Conservation (phyloP, 768 basidiomycete genomes). For the Omphalotus guepiniiformis region DNA sequence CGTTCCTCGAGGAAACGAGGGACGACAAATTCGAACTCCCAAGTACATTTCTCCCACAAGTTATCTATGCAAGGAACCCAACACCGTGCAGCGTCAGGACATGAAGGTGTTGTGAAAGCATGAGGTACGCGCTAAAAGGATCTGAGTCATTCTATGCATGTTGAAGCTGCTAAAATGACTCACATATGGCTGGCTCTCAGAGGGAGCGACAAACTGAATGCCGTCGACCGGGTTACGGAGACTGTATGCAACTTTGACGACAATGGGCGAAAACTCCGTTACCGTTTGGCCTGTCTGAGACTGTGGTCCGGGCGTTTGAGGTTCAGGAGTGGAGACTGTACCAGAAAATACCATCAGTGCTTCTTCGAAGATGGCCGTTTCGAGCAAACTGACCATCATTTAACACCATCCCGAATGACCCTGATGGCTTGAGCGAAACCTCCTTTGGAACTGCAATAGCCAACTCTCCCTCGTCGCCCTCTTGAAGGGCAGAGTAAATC, state of each 20-base stretch:
- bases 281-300: constrained; percentile 28
- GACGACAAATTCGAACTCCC: constrained; percentile 97
- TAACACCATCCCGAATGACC: constrained; percentile 39
- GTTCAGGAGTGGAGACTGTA: constrained; percentile 77
- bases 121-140: constrained; percentile 79
- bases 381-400: constrained; percentile 50
- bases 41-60: constrained; percentile 94
- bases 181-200: constrained; percentile 81
- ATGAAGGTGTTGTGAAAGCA: constrained; percentile 83
- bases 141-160: constrained; percentile 13
- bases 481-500: constrained; percentile 85
- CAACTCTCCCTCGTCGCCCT: constrained; percentile 91
- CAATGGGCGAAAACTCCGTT: constrained; percentile 72
- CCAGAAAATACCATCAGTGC: not conserved
- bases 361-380: too few relatives aligned
- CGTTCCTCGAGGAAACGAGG: constrained; percentile 76
- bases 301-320: constrained; percentile 54
- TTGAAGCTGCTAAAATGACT: constrained; percentile 29
- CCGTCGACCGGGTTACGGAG: constrained; percentile 81
- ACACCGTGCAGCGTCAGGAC: constrained; percentile 88
- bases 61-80: constrained; percentile 99
- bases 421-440: constrained; percentile 59
- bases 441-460: constrained; percentile 83
- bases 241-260: constrained; percentile 75
- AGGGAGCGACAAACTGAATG: constrained; percentile 77